These are phyloP conservation scores for Monosporozyma unispora DNA, from an alignment of 805 yeast genomes.

Conservation along the genomic window DNA sequence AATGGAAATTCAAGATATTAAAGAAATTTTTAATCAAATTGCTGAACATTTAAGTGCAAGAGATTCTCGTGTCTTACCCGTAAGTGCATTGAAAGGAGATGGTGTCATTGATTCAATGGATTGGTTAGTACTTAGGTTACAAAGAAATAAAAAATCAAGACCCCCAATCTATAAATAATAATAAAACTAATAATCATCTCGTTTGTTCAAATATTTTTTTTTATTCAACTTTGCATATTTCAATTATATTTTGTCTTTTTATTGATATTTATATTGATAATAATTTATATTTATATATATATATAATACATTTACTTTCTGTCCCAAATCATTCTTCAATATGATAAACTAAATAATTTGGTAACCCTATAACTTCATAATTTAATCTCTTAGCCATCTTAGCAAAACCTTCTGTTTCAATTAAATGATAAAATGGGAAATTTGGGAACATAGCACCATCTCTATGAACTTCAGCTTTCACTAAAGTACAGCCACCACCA, in stretches of 20 bases:
- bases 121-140: constrained; percentile 72
- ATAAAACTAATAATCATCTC: no score
- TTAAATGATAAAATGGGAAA: constrained; percentile 92
- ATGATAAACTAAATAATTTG: constrained; percentile 89
- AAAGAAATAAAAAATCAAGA: constrained; percentile 34
- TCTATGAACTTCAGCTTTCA: constrained; percentile 94
- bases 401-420: constrained; percentile 98
- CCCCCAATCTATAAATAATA: constrained; percentile 30
- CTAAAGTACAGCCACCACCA: constrained; percentile 94
- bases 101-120: constrained; percentile 84
- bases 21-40: constrained; percentile 73
- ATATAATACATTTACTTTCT: no score
- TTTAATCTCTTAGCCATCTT: constrained; percentile 94
- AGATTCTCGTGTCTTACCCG: constrained; percentile 82
- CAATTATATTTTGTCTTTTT: no score
- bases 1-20: constrained; percentile 68
- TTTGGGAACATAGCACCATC: constrained; percentile 99
- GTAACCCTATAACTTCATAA: constrained; percentile 84
- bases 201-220: no score
- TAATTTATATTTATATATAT: neutral
- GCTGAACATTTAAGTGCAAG: constrained; percentile 83
- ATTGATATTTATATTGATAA: neutral
- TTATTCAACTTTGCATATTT: neutral
- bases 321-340: constrained; percentile 70
- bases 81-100: constrained; percentile 69